Conservation (phyloP, 495 filamentous ascomycete species). For the Aspergillus steynii region DNA sequence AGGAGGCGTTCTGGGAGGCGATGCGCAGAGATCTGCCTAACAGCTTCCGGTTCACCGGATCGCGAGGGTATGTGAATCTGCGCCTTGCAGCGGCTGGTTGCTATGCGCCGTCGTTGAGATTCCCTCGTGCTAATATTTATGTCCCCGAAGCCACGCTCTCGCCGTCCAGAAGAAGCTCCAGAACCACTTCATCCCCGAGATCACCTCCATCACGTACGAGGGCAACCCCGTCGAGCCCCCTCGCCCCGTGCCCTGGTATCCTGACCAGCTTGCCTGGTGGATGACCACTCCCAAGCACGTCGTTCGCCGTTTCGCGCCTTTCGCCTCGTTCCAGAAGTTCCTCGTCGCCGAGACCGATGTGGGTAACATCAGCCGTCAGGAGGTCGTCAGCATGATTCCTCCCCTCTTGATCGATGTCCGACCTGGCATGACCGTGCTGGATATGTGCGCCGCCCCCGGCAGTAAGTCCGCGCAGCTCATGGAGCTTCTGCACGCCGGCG, state of each 20-base stretch:
- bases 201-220: constrained; percentile 78
- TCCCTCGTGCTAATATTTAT: constrained; percentile 14
- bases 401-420: constrained; percentile 88
- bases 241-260: constrained; percentile 81
- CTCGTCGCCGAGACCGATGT: constrained; percentile 96
- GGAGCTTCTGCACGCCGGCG: constrained; percentile 88
- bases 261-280: constrained; percentile 88
- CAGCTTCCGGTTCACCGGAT: constrained; percentile 94
- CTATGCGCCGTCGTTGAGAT: not conserved
- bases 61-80: constrained; percentile 63
- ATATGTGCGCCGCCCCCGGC: constrained; percentile 94
- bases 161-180: constrained; percentile 81
- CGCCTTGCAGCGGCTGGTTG: not conserved
- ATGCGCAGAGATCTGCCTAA: constrained; percentile 84
- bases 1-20: constrained; percentile 75
- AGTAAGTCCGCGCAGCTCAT: constrained; percentile 95
- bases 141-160: constrained; percentile 67
- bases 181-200: constrained; percentile 86
- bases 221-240: constrained; percentile 79
- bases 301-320: constrained; percentile 85
- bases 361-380: constrained; percentile 95
- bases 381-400: constrained; percentile 98
- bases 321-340: constrained; percentile 94
- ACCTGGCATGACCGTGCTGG: constrained; percentile 88
- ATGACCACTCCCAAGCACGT: constrained; percentile 97